Evolutionary conservation across 2,329 filamentous ascomycete genomes (phyloP).

Genomic region (Epichloe uncinata): DNA sequence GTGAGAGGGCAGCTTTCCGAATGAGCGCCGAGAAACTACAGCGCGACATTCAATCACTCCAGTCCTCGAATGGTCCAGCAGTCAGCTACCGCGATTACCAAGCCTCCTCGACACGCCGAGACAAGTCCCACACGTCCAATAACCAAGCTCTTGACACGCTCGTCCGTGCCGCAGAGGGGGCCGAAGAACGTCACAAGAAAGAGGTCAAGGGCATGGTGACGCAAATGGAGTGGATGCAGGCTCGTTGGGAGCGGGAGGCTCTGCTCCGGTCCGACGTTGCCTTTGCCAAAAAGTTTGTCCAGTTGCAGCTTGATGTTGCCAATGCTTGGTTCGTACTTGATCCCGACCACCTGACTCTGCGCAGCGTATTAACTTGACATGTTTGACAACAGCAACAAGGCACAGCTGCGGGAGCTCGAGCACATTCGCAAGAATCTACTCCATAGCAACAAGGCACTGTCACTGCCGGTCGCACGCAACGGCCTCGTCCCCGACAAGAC

Average conservation of each 20-base stretch:
- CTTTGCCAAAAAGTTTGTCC: slow-evolving; percentile 76
- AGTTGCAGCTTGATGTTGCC: slow-evolving; percentile 67
- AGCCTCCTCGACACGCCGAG: slow-evolving; percentile 16
- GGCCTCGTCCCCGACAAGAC: slow-evolving; percentile 7
- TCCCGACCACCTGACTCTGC: background rate
- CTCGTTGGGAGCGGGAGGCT: slow-evolving; percentile 67
- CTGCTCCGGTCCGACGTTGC: slow-evolving; percentile 67
- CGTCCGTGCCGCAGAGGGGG: slow-evolving; percentile 42
- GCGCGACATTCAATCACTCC: slow-evolving; percentile 34
- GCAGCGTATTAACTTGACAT: background rate
- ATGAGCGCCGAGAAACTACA: slow-evolving; percentile 41
- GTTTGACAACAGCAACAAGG: slow-evolving; percentile 59
- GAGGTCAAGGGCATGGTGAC: slow-evolving; percentile 73
- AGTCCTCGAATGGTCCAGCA: slow-evolving; percentile 21
- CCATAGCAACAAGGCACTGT: slow-evolving; percentile 23
- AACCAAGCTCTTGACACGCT: slow-evolving; percentile 45
- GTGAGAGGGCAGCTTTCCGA: slow-evolving; percentile 46
- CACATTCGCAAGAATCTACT: slow-evolving; percentile 49
- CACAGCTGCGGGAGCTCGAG: slow-evolving; percentile 73
- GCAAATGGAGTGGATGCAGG: slow-evolving; percentile 85
- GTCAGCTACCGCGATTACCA: slow-evolving; percentile 8
- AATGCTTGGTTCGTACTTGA: slow-evolving; percentile 66
- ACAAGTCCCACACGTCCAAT: slow-evolving; percentile 14
- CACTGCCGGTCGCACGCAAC: slow-evolving; percentile 15
- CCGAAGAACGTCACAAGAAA: slow-evolving; percentile 56